Evolutionary conservation across 805 yeast species (phyloP).

Genomic region (Wickerhamiella siamensis): DNA sequence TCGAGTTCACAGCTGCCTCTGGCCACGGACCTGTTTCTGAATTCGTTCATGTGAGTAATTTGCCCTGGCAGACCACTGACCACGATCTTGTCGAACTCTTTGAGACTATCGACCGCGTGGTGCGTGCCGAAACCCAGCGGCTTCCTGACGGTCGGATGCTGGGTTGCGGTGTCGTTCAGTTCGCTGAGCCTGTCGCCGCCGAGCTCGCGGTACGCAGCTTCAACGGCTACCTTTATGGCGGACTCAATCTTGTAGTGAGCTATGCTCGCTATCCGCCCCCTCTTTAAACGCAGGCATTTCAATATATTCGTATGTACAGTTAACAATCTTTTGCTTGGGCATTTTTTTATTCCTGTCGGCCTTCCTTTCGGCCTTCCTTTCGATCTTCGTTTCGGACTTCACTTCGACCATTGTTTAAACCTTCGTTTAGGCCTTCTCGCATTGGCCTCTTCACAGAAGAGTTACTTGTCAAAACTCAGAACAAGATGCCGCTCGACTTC

Average conservation of each 20-base stretch:
- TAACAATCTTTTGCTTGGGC: too few species aligned
- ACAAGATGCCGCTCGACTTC: conserved; percentile 80
- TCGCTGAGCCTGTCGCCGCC: conserved; percentile 52
- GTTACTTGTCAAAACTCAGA: conserved; percentile 41
- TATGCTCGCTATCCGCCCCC: conserved; percentile 37
- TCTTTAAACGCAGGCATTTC: conserved; percentile 9
- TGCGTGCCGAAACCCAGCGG: conserved; percentile 60
- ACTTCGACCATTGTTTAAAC: too few species aligned
- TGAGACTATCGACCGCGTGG: conserved; percentile 66
- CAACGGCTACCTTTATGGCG: conserved; percentile 73
- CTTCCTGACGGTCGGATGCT: conserved; percentile 49
- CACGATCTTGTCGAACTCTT: conserved; percentile 75
- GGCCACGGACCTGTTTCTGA: conserved; percentile 45
- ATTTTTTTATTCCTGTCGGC: too few species aligned
- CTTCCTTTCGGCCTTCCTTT: too few species aligned
- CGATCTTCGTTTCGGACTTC: too few species aligned
- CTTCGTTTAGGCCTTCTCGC: too few species aligned
- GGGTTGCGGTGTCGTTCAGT: conserved; percentile 78
- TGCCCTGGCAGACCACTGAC: conserved; percentile 81
- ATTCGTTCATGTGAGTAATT: conserved; percentile 54
- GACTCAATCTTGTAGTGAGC: conserved; percentile 51
- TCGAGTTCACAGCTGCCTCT: conserved; percentile 6
- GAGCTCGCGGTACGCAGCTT: conserved; percentile 61
- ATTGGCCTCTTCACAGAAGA: too few species aligned
- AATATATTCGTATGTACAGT: neutral